Evolutionary conservation across 2,329 filamentous ascomycete species (phyloP), one percentile per base, ranked within the genome.

Genomic region (Aspergillus aculeatinus): DNA sequence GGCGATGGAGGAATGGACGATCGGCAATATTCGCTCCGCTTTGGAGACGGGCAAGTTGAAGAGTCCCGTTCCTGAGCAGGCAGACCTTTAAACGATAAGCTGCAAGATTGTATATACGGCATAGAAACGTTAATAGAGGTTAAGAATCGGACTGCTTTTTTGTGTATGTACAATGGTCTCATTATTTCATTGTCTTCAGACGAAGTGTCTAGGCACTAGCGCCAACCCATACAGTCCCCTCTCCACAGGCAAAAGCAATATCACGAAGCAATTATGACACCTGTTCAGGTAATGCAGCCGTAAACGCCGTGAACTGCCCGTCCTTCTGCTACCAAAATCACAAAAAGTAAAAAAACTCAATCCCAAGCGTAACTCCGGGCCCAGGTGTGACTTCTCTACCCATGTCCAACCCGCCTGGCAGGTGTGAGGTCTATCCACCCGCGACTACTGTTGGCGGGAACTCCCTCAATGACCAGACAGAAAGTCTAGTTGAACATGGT

Each of bases 31-130:
- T 33, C 80, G 82, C 23, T 76, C 80, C 65, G 90, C 87, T 1
- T 66, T 93, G 5, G 80, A 84, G 64, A 81, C 81, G 52, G 87
- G 87, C 0, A 84, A 80, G 65, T 71, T 93, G 68, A 85, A 83
- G 72, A 90, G 83, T 62, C 84, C 88, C 21, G 89, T 94, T n/a
- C 83, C 85, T 1, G 91, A 94, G 76, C 90, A 94, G 75, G 80
- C 74, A 55, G 76, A 80, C 64, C 72, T 83, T 58, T 72, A 44
- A 58, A 19, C 14, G 23, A 9, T 9, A 27, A 14, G 3, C 12
- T 4, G 4, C 33, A 35, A 35, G 12, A 14, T 35, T 35, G 48
- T 57, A 47, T 19, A 44, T 51, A 51, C 39, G 16, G 21, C 2
- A n/a, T 35, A 51, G 19, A 51, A 25, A 44, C 39, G 25, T 52